These are phyloP conservation scores for Aurifilum marmelostoma DNA, from an alignment of 2,329 filamentous ascomycete genomes.

Conservation along the genomic window DNA sequence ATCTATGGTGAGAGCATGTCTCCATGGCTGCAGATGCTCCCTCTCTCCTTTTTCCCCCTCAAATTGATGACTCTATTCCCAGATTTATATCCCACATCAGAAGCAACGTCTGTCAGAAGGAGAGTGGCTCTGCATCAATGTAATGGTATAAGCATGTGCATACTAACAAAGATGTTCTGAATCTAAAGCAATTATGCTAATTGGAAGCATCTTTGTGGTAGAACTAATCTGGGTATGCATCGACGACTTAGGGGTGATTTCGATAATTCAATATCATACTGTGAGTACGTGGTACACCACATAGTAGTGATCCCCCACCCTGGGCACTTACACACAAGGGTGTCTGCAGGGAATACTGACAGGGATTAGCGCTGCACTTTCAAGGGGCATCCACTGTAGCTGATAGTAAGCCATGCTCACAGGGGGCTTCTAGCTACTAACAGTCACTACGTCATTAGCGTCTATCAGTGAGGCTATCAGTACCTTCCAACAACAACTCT, in stretches of 20 bases:
- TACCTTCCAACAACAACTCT: background rate
- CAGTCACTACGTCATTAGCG: conserved; percentile 6
- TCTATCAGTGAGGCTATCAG: too few species aligned
- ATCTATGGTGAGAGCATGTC: background rate
- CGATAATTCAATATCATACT: background rate
- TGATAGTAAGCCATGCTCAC: too few species aligned
- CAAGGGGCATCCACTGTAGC: too few species aligned
- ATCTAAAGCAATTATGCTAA: background rate
- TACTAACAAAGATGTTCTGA: background rate
- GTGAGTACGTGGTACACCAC: too few species aligned
- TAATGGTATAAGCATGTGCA: too few species aligned
- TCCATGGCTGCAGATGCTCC: background rate
- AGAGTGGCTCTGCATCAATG: background rate
- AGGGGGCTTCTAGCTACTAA: background rate
- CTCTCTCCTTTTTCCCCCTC: too few species aligned
- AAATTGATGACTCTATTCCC: background rate
- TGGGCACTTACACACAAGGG: background rate
- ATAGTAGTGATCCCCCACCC: background rate
- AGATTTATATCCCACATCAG: background rate
- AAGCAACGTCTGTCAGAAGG: background rate
- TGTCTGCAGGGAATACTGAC: background rate
- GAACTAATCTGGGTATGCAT: too few species aligned
- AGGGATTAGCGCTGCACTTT: background rate
- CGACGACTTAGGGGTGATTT: background rate
- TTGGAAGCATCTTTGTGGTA: too few species aligned